phyloP scores from a whole-genome alignment of 73 alveolate species.

The Paraurostyla sp. region DNA sequence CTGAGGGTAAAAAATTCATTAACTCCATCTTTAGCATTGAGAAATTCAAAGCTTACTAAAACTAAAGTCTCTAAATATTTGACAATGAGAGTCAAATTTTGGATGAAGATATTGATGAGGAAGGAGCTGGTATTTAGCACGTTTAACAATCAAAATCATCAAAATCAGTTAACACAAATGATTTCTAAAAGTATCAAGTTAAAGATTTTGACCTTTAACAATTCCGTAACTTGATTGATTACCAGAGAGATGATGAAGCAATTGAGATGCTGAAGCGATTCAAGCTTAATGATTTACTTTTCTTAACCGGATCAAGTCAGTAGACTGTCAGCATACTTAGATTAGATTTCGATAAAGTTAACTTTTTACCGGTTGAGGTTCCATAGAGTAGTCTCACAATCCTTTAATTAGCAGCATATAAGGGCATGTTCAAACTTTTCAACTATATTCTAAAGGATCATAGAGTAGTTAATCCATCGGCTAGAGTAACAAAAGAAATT shows the following conservation, averaged over 20 bases:
- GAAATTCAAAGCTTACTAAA: constrained; percentile 23
- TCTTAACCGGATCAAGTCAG: neutral
- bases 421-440: neutral
- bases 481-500: neutral
- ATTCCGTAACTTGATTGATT: neutral
- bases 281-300: neutral
- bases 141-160: neutral
- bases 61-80: neutral
- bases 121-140: neutral
- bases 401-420: neutral
- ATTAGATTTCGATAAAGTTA: neutral
- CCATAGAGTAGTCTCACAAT: neutral
- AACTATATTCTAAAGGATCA: neutral
- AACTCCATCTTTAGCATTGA: constrained; percentile 6
- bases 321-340: neutral
- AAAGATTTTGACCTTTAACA: constrained; percentile 4
- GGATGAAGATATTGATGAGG: constrained; percentile 16
- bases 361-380: neutral
- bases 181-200: neutral
- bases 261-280: neutral
- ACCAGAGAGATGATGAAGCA: neutral
- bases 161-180: neutral
- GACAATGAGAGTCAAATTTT: constrained; percentile 8
- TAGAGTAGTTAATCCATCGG: neutral
- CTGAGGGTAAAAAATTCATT: constrained; percentile 44